These are phyloP conservation scores for Diaporthe australafricana DNA, from an alignment of 2,329 filamentous ascomycete species.

Conservation along the genomic window DNA sequence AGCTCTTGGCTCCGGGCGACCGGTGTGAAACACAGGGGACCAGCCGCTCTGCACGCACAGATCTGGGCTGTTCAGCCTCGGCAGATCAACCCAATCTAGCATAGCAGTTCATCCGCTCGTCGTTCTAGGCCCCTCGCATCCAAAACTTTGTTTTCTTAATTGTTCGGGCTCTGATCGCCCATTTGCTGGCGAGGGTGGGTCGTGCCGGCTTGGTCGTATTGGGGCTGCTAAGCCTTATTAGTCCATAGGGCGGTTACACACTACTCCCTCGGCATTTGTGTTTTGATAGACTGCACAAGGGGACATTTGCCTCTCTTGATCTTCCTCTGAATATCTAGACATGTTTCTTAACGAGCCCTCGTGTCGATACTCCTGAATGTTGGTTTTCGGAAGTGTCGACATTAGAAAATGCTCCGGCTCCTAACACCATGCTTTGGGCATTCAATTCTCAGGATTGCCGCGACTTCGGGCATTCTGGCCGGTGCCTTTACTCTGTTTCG, in stretches of 20 bases:
- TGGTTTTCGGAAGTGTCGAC: neutral
- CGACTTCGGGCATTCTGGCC: slow-evolving; percentile 6
- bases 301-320: too few species aligned
- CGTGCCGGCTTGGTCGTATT: neutral
- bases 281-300: too few species aligned
- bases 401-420: slow-evolving; percentile 8
- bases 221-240: neutral
- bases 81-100: slow-evolving; percentile 22
- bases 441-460: neutral
- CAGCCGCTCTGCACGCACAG: neutral
- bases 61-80: neutral
- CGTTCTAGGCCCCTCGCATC: neutral
- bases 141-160: neutral
- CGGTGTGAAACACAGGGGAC: neutral
- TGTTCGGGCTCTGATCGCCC: neutral
- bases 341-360: neutral
- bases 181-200: neutral
- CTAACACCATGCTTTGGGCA: neutral
- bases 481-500: neutral
- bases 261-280: neutral
- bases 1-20: neutral
- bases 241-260: neutral
- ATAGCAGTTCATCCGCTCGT: slow-evolving; percentile 1
- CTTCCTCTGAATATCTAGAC: neutral
- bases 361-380: too few species aligned